These are phyloP conservation scores for Ceratocystis cubensis DNA, from an alignment of 2,329 filamentous ascomycete genomes.

Conservation along the genomic window DNA sequence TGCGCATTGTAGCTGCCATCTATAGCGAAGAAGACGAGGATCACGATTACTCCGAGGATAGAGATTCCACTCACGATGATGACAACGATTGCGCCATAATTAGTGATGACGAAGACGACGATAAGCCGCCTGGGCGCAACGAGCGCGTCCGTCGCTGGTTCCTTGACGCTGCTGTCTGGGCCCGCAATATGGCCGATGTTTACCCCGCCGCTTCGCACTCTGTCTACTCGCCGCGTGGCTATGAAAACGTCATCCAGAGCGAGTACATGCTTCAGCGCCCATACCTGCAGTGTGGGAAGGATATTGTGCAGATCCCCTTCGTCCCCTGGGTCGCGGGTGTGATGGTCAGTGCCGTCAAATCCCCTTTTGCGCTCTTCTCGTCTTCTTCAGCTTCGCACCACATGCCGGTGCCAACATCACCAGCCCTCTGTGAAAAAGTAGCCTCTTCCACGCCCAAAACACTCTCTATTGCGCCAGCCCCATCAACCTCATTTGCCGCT, in stretches of 20 bases:
- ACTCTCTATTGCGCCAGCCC: constrained; percentile 13
- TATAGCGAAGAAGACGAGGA: constrained; percentile 16
- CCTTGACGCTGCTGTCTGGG: constrained; percentile 16
- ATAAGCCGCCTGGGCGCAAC: constrained; percentile 9
- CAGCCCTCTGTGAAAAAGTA: constrained; percentile 18
- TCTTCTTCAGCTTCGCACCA: background rate
- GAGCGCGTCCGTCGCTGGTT: constrained; percentile 18
- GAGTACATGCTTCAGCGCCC: constrained; percentile 18
- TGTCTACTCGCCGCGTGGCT: constrained; percentile 3
- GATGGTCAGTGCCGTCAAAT: constrained; percentile 15
- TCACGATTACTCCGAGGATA: background rate
- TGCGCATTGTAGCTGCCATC: constrained; percentile 19
- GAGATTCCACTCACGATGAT: background rate
- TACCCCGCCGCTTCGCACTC: constrained; percentile 19
- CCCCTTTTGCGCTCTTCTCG: constrained; percentile 13
- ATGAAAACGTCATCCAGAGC: constrained; percentile 15
- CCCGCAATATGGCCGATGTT: constrained; percentile 18
- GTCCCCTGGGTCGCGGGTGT: constrained; percentile 18
- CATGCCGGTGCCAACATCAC: constrained; percentile 15
- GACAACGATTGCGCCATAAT: constrained; percentile 14
- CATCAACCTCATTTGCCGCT: constrained; percentile 16
- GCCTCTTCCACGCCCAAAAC: constrained; percentile 18
- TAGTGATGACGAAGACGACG: constrained; percentile 16
- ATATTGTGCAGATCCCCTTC: constrained; percentile 18
- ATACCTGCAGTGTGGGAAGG: constrained; percentile 18